These are phyloP conservation scores for Fusarium devonianum DNA, from an alignment of 2,329 filamentous ascomycete genomes.

Conservation along the genomic window DNA sequence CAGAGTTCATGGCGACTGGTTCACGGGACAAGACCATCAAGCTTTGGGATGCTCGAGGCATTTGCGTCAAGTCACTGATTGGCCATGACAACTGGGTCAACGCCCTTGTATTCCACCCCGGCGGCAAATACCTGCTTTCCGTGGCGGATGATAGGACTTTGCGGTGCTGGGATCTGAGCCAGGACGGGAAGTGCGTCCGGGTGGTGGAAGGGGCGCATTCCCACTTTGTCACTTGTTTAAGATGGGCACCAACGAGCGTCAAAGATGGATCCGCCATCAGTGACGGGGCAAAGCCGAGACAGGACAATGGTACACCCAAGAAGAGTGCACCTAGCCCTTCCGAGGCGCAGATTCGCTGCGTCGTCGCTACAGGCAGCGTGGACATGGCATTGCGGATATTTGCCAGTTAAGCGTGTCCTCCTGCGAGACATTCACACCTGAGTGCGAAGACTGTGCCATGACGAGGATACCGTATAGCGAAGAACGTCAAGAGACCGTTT, in stretches of 20 bases:
- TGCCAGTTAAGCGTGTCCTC: too few relatives aligned
- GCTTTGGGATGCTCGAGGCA: slow-evolving; percentile 86
- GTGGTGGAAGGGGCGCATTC: slow-evolving; percentile 77
- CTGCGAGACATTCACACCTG: too few relatives aligned
- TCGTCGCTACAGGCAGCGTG: slow-evolving; percentile 87
- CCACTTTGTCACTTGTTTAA: slow-evolving; percentile 84
- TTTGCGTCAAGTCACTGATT: slow-evolving; percentile 80
- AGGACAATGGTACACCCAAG: slow-evolving; percentile 37
- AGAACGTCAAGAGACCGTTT: too few relatives aligned
- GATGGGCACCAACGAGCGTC: slow-evolving; percentile 75
- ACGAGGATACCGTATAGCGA: too few relatives aligned
- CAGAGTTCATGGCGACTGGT: slow-evolving; percentile 90
- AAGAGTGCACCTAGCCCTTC: too few relatives aligned
- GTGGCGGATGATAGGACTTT: slow-evolving; percentile 91
- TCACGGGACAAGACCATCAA: slow-evolving; percentile 90
- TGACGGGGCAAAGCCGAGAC: slow-evolving; percentile 29
- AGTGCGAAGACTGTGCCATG: too few relatives aligned
- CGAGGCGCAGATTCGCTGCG: slow-evolving; percentile 77
- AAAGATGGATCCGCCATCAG: slow-evolving; percentile 26
- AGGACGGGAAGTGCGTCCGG: slow-evolving; percentile 91
- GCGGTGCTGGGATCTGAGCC: slow-evolving; percentile 90
- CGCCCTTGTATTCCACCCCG: slow-evolving; percentile 85
- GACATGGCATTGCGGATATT: slow-evolving; percentile 77
- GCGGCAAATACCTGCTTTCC: slow-evolving; percentile 87
- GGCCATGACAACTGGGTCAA: slow-evolving; percentile 97